A percentile compares a stretch with the other conserved stretches of the same genome.
phyloP scores from a whole-genome alignment of 2,329 filamentous ascomycete species.

The Didymosphaeria variabile region DNA sequence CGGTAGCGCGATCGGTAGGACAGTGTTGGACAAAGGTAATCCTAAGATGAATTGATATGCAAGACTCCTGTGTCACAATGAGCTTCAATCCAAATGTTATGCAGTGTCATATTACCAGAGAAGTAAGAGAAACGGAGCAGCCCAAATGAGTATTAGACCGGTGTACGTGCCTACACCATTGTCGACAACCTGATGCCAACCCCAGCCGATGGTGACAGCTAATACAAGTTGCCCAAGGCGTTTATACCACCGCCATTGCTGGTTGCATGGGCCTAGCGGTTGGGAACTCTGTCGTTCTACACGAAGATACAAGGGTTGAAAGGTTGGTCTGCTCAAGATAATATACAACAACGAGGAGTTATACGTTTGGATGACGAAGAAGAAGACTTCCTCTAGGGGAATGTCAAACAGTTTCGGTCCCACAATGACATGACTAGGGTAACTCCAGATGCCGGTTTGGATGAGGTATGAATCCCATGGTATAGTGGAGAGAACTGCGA shows the following conservation, averaged over 20 bases:
- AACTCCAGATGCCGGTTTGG: conserved; percentile 73
- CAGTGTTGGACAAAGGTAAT: conserved; percentile 66
- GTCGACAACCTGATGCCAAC: conserved; percentile 56
- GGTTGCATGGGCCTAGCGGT: conserved; percentile 28
- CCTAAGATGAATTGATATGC: conserved; percentile 70
- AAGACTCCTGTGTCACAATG: conserved; percentile 57
- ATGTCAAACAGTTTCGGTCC: conserved; percentile 71
- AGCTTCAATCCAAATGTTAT: conserved; percentile 3
- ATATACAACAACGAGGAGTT: conserved; percentile 75
- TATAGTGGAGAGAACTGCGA: conserved; percentile 73
- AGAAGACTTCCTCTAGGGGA: conserved; percentile 77
- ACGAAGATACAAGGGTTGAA: conserved; percentile 64
- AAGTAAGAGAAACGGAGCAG: conserved; percentile 70
- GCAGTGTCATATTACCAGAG: conserved; percentile 59
- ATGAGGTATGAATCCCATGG: conserved; percentile 83
- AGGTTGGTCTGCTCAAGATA: conserved; percentile 69
- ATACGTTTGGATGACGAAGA: conserved; percentile 80
- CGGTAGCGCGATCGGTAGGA: conserved; percentile 68
- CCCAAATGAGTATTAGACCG: conserved; percentile 75
- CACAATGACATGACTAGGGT: conserved; percentile 70
- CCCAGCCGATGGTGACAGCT: conserved; percentile 54
- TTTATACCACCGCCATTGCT: conserved; percentile 54
- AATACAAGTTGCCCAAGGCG: conserved; percentile 62
- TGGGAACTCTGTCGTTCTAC: conserved; percentile 45
- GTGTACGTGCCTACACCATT: conserved; percentile 69